phyloP scores from a whole-genome alignment of 2,329 filamentous ascomycete genomes.

The Claviceps citrina region DNA sequence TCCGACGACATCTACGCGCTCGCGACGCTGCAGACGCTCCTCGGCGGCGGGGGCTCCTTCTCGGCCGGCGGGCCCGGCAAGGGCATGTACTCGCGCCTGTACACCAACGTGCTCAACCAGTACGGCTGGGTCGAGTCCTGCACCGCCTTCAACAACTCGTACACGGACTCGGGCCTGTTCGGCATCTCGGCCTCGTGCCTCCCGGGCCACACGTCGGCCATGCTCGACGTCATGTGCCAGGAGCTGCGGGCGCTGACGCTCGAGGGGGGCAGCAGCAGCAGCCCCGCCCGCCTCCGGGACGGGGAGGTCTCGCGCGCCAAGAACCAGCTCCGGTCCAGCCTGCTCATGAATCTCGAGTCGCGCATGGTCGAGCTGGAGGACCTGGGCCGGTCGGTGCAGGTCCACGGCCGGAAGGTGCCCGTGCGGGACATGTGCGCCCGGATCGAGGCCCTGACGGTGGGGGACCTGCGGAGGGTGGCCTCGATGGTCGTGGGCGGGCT shows the following conservation, averaged over 20 bases:
- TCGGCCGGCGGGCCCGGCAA: slow-evolving; percentile 93
- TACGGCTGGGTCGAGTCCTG: slow-evolving; percentile 95
- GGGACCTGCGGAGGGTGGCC: slow-evolving; percentile 72
- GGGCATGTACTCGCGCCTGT: slow-evolving; percentile 96
- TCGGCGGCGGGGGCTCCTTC: slow-evolving; percentile 92
- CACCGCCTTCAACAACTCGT: slow-evolving; percentile 91
- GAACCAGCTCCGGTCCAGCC: slow-evolving; percentile 79
- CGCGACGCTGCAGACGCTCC: slow-evolving; percentile 84
- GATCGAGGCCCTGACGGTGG: slow-evolving; percentile 68
- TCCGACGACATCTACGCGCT: slow-evolving; percentile 92
- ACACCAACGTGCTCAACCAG: slow-evolving; percentile 95
- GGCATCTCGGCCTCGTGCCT: slow-evolving; percentile 80
- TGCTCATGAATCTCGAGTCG: slow-evolving; percentile 95
- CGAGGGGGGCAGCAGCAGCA: too few species aligned
- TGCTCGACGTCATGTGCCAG: slow-evolving; percentile 92
- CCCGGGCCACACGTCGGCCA: slow-evolving; percentile 59
- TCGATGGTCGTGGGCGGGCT: slow-evolving; percentile 60
- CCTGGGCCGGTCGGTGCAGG: slow-evolving; percentile 83
- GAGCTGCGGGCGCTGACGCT: slow-evolving; percentile 68
- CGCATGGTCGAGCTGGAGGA: slow-evolving; percentile 97
- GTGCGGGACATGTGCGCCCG: slow-evolving; percentile 83
- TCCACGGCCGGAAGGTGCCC: slow-evolving; percentile 85
- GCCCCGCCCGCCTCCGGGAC: slow-evolving; percentile 55
- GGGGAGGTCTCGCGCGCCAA: slow-evolving; percentile 83
- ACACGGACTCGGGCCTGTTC: slow-evolving; percentile 89